A percentile compares a stretch with the other conserved stretches of the same genome.
phyloP scores from a whole-genome alignment of 495 filamentous ascomycete species.

The Annulohypoxylon stygium region DNA sequence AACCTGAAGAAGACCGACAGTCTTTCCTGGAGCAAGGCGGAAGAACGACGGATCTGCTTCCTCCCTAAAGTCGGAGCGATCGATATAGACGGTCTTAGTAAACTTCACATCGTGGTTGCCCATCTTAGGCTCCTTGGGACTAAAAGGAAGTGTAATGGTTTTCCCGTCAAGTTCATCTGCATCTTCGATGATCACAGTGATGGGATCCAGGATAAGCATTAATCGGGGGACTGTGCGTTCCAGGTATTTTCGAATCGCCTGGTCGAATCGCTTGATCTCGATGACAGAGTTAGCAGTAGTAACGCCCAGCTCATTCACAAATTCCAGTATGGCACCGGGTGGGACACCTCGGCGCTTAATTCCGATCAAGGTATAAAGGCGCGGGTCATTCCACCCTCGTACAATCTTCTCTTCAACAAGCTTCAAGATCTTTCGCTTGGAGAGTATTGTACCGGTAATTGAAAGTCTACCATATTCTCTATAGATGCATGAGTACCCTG shows the following conservation, averaged over 20 bases:
- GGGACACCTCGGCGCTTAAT: conserved; percentile 86
- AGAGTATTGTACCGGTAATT: conserved; percentile 83
- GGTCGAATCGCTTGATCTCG: conserved; percentile 79
- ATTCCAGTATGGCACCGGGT: conserved; percentile 86
- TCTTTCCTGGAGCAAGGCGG: conserved; percentile 91
- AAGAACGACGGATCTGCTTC: conserved; percentile 71
- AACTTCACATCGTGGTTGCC: conserved; percentile 71
- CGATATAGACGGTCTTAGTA: conserved; percentile 91
- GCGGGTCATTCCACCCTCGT: conserved; percentile 88
- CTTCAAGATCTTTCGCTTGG: conserved; percentile 83
- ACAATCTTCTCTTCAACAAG: conserved; percentile 80
- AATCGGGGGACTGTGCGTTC: conserved; percentile 87
- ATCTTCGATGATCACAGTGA: conserved; percentile 83
- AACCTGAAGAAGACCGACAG: conserved; percentile 86
- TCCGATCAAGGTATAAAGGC: conserved; percentile 89
- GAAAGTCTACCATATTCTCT: conserved; percentile 79
- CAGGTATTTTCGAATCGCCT: conserved; percentile 82
- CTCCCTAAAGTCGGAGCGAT: conserved; percentile 91
- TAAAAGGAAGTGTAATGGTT: conserved; percentile 74
- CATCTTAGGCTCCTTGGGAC: conserved; percentile 76
- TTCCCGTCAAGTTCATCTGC: conserved; percentile 72
- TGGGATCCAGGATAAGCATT: conserved; percentile 86
- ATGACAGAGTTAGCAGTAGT: conserved; percentile 81
- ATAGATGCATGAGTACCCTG: conserved; percentile 6
- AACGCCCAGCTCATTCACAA: conserved; percentile 90